phyloP scores from a whole-genome alignment of 2,329 filamentous ascomycete genomes.

The Fusarium siculi region DNA sequence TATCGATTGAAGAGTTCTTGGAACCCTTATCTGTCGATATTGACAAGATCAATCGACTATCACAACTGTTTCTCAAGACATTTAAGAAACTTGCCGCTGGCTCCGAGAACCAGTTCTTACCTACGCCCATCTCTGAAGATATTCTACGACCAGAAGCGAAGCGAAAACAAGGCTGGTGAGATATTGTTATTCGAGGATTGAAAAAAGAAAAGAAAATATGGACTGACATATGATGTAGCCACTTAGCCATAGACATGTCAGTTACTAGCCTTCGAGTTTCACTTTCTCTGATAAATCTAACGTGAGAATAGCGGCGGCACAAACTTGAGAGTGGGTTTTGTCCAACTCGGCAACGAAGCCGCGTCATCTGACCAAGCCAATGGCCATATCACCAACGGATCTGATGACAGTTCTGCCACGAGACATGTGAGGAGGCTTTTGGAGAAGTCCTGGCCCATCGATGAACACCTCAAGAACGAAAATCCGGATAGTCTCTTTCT shows the following conservation, averaged over 20 bases:
- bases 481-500: constrained; percentile 79
- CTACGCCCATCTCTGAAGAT: constrained; percentile 70
- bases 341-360: constrained; percentile 64
- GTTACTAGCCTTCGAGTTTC: constrained; percentile 35
- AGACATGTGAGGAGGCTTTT: constrained; percentile 66
- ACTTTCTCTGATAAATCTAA: constrained; percentile 7
- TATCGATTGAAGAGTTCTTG: constrained; percentile 58
- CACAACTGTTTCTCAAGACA: constrained; percentile 57
- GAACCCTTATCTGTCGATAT: constrained; percentile 61
- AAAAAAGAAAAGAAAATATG: neutral
- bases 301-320: constrained; percentile 71
- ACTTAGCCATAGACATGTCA: constrained; percentile 74
- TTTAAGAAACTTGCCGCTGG: constrained; percentile 64
- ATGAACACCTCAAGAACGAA: constrained; percentile 76
- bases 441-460: constrained; percentile 80
- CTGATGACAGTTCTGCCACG: constrained; percentile 29
- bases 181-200: constrained; percentile 4
- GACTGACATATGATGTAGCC: constrained; percentile 52
- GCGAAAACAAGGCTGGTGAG: constrained; percentile 61
- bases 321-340: constrained; percentile 74
- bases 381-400: constrained; percentile 14
- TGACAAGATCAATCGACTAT: constrained; percentile 58
- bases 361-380: constrained; percentile 13
- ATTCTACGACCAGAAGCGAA: constrained; percentile 61
- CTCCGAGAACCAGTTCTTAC: constrained; percentile 66